Conservation (phyloP, 164 flowering plant genomes). For the Santalum album region DNA sequence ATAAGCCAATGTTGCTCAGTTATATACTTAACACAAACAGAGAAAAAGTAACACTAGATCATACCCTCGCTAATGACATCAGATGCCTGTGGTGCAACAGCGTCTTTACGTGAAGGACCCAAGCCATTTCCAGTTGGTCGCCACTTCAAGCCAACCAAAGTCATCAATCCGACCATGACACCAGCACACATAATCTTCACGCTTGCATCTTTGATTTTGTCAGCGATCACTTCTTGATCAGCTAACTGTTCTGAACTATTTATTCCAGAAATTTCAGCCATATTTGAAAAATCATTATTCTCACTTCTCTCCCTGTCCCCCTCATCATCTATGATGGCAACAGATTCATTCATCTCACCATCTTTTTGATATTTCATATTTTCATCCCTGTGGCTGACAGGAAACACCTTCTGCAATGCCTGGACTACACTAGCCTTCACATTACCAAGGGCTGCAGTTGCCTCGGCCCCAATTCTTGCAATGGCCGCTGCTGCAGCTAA, state of each 20-base stretch:
- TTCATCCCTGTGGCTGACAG: conserved; percentile 31
- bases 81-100: conserved; percentile 47
- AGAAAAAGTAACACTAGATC: conserved; percentile 15
- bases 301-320: conserved; percentile 17
- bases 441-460: conserved; percentile 78
- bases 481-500: conserved; percentile 98
- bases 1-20: background rate
- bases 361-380: conserved; percentile 27
- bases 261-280: conserved; percentile 23
- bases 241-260: conserved; percentile 17
- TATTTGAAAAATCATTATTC: conserved; percentile 20
- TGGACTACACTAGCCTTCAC: conserved; percentile 72
- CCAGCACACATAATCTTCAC: conserved; percentile 75
- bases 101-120: conserved; percentile 27
- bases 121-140: conserved; percentile 35
- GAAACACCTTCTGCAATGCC: conserved; percentile 86
- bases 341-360: conserved; percentile 13
- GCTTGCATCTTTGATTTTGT: conserved; percentile 68
- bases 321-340: conserved; percentile 18
- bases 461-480: conserved; percentile 83
- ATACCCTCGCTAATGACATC: conserved; percentile 60
- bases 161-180: conserved; percentile 53
- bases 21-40: background rate
- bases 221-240: conserved; percentile 45
- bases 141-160: conserved; percentile 55